These are phyloP conservation scores for Saccharomycopsis microspora DNA, from an alignment of 805 yeast genomes.

Conservation along the genomic window DNA sequence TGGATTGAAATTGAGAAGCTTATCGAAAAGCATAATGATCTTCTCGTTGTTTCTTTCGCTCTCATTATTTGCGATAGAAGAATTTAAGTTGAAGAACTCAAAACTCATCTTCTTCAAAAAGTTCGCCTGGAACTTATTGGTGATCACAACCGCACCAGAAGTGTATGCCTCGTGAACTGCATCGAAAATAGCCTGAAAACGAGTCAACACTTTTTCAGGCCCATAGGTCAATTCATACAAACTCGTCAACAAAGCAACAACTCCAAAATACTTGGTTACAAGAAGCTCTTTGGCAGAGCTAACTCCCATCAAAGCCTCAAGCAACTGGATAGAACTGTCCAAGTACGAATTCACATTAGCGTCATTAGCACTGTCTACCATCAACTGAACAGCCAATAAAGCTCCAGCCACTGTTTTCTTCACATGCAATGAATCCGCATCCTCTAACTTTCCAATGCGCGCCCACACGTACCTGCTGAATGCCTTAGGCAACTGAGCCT, in stretches of 20 bases:
- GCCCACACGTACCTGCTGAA: conserved; percentile 5
- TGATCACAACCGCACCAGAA: not conserved
- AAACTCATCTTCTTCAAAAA: conserved; percentile 13
- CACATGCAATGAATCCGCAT: not conserved
- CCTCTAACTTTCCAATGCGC: not conserved
- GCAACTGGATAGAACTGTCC: conserved; percentile 6
- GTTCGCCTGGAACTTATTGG: conserved; percentile 10
- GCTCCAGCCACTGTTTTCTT: conserved; percentile 13
- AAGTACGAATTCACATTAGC: conserved; percentile 9
- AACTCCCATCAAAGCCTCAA: conserved; percentile 6
- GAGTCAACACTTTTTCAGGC: conserved; percentile 1
- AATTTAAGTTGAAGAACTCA: conserved; percentile 9
- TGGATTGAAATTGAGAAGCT: conserved; percentile 4
- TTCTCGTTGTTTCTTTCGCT: not conserved
- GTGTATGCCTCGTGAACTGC: conserved; percentile 1
- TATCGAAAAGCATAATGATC: conserved; percentile 7
- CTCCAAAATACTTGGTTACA: conserved; percentile 8
- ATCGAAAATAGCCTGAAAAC: conserved; percentile 5
- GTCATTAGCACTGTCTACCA: conserved; percentile 4
- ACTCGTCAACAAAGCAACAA: conserved; percentile 7
- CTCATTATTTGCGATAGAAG: not conserved
- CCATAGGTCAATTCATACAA: conserved; percentile 11
- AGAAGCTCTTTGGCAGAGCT: not conserved
- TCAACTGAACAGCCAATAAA: conserved; percentile 9
- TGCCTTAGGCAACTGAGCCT: conserved; percentile 1